A percentile compares a stretch with the other conserved stretches of the same genome.
These are phyloP conservation scores for Monascus ruber DNA, from an alignment of 2,329 filamentous ascomycete species.

Conservation along the genomic window DNA sequence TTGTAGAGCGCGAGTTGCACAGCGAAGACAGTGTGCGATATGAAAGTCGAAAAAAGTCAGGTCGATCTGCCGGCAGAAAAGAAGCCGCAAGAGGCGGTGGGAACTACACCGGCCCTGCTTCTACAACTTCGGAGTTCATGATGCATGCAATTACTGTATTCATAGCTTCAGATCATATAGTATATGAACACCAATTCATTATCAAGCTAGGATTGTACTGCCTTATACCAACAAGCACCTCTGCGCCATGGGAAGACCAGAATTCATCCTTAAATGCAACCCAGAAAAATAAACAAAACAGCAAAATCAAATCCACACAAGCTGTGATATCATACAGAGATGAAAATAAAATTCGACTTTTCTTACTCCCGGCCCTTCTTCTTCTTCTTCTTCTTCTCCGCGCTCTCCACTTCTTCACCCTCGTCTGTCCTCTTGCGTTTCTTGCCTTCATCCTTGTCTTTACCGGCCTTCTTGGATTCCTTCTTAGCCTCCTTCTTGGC, in stretches of 20 bases:
- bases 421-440: slow-evolving; percentile 44
- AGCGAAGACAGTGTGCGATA: too few species aligned
- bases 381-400: slow-evolving; percentile 36
- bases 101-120: not conserved
- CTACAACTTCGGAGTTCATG: too few species aligned
- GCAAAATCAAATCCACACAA: slow-evolving; percentile 16
- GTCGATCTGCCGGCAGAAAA: slow-evolving; percentile 11
- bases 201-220: slow-evolving; percentile 8
- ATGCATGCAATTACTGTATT: too few species aligned
- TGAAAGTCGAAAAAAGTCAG: slow-evolving; percentile 8
- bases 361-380: slow-evolving; percentile 46
- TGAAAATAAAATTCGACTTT: slow-evolving; percentile 12
- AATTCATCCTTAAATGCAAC: slow-evolving; percentile 22
- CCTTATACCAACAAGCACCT: slow-evolving; percentile 17
- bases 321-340: slow-evolving; percentile 35
- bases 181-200: slow-evolving; percentile 12
- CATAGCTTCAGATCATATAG: not conserved
- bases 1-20: not conserved
- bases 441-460: slow-evolving; percentile 57
- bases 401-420: slow-evolving; percentile 31
- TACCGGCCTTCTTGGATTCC: slow-evolving; percentile 45
- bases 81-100: not conserved
- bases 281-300: slow-evolving; percentile 18
- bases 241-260: slow-evolving; percentile 18
- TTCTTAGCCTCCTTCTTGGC: slow-evolving; percentile 53